phyloP scores from a whole-genome alignment of 2,329 filamentous ascomycete genomes.

The Aspergillus persii region DNA sequence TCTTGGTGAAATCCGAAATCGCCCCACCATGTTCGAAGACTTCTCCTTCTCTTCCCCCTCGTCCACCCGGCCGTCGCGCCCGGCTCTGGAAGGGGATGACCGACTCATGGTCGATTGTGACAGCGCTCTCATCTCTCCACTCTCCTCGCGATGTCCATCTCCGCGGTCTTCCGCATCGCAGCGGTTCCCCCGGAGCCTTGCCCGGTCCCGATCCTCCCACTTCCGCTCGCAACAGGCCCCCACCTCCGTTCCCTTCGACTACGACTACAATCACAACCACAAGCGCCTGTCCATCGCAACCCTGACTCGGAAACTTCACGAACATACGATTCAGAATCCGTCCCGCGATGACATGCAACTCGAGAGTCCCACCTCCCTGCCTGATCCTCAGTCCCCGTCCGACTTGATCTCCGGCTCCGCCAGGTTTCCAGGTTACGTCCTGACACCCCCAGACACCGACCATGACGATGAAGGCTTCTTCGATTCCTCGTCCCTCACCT shows the following conservation, averaged over 20 bases:
- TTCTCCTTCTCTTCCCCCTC: constrained; percentile 42
- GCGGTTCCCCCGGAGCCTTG: constrained; percentile 28
- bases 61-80: constrained; percentile 26
- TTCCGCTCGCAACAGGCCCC: constrained; percentile 38
- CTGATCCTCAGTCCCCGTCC: constrained; percentile 17
- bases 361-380: constrained; percentile 18
- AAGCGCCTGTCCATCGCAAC: constrained; percentile 41
- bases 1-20: background rate
- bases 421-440: constrained; percentile 27
- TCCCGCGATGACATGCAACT: constrained; percentile 8
- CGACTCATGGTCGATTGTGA: constrained; percentile 37
- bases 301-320: constrained; percentile 40
- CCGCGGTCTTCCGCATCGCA: constrained; percentile 31
- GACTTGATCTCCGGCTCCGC: constrained; percentile 5
- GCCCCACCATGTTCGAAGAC: constrained; percentile 39
- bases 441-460: constrained; percentile 40
- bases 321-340: constrained; percentile 35
- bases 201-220: constrained; percentile 33
- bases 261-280: constrained; percentile 36
- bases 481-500: constrained; percentile 60
- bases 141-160: constrained; percentile 44
- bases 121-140: constrained; percentile 38
- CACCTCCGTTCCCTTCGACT: constrained; percentile 44
- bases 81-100: constrained; percentile 32
- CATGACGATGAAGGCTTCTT: constrained; percentile 36